These are phyloP conservation scores for Hypoxylon crocopeplum DNA, from an alignment of 495 filamentous ascomycete species.

Conservation along the genomic window DNA sequence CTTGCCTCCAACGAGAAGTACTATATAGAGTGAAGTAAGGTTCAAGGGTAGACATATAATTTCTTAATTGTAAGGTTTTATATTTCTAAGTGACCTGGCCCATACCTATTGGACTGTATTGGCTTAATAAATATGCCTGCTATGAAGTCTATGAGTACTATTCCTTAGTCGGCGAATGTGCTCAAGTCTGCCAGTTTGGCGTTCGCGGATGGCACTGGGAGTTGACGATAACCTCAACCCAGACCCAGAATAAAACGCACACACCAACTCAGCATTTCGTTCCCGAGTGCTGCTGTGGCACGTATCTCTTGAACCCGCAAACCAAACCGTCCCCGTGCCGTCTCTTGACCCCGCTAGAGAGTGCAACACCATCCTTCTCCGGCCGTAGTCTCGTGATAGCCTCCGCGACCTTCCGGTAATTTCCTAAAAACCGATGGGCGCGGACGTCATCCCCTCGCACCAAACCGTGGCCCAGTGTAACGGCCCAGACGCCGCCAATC, in stretches of 20 bases:
- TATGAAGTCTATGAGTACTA: no score
- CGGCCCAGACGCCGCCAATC: slow-evolving; percentile 51
- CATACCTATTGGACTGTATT: no score
- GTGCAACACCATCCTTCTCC: slow-evolving; percentile 42
- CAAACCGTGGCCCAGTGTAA: slow-evolving; percentile 54
- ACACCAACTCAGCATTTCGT: background rate
- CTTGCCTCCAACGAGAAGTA: no score
- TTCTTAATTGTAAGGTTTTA: no score
- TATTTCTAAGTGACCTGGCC: no score
- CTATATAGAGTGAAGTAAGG: no score
- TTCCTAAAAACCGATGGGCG: slow-evolving; percentile 52
- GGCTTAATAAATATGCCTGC: no score
- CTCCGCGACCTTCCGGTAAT: slow-evolving; percentile 41
- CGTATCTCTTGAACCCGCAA: slow-evolving; percentile 44
- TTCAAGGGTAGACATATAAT: no score
- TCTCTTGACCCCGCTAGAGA: slow-evolving; percentile 44
- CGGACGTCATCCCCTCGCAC: slow-evolving; percentile 41
- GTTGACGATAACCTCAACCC: no score
- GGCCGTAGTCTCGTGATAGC: slow-evolving; percentile 36
- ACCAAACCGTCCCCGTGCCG: slow-evolving; percentile 44
- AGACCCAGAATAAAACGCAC: background rate
- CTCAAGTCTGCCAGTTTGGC: no score
- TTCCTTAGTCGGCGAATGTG: no score
- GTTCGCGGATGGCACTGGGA: no score
- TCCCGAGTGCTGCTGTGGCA: background rate